Evolutionary conservation across 345 rosid species (phyloP).

Genomic region (Hibiscus syriacus): DNA sequence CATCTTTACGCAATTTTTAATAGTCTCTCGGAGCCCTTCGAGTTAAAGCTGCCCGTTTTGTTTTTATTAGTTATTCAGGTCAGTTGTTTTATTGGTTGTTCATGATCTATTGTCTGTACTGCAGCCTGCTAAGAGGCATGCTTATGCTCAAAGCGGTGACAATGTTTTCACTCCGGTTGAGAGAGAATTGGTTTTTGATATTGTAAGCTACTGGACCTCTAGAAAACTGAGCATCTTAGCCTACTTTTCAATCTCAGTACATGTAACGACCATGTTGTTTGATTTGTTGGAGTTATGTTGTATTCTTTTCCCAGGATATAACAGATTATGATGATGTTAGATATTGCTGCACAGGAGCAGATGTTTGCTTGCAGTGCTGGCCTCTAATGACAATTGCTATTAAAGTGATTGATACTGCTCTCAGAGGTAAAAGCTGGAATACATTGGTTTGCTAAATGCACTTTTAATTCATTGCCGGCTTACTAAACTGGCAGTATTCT

Average conservation of each 20-base stretch:
- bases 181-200: conserved; percentile 78
- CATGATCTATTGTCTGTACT: background rate
- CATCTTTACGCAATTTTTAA: background rate
- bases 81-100: no score
- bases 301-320: conserved; percentile 53
- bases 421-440: conserved; percentile 45
- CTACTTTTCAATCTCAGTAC: background rate
- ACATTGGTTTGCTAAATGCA: background rate
- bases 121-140: conserved; percentile 81
- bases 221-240: background rate
- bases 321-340: conserved; percentile 88
- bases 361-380: conserved; percentile 89
- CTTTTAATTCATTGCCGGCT: background rate
- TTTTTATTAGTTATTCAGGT: background rate
- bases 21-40: background rate
- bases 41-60: background rate
- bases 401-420: conserved; percentile 78
- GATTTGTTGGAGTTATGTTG: conserved; percentile 14
- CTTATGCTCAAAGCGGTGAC: conserved; percentile 60
- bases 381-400: conserved; percentile 79
- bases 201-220: conserved; percentile 37
- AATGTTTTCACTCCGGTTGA: conserved; percentile 80
- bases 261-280: background rate
- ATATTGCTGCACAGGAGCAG: conserved; percentile 91
- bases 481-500: background rate